Base-by-base conservation (phyloP, 1,284 basidiomycete species). In the Athelia sp. region DNA sequence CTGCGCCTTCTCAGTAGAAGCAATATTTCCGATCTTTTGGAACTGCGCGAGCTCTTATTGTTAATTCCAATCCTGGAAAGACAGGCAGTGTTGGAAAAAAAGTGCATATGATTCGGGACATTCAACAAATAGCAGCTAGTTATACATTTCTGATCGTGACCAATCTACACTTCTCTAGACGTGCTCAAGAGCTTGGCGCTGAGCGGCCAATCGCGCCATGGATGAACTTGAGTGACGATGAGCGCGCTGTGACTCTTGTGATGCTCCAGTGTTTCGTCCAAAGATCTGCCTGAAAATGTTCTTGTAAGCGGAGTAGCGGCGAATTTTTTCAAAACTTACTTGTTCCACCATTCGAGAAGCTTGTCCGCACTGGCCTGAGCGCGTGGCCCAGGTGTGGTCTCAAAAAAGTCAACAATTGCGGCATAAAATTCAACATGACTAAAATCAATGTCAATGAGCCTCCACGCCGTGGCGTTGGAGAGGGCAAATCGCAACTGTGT, bases 351-450 rank as follows among this genome's bases (percentile, higher is more conserved):
- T 14, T 42, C 35, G 0, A 63, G 51, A 1, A 63, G 48, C 3
- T 56, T 47, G 22, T 54, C 42, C 11, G 35, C 49, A 1, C 45
- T 35, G 24, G 48, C 29, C 36, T 57, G 52, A 8, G 58, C 53
- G 2, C 31, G 47, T 6, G 56, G 48, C 1, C 51, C 56, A 21
- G 47, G 47, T 3, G 50, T 36, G 23, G 51, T 54, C 15, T 63
- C 60, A 49, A 65, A 65, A 36, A 50, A 58, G 35, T 65, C 61
- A 8, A 63, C 50, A 11, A 65, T 54, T 23, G 53, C 53, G 44
- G 62, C 56, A 43, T 63, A 59, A 15, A 61, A 51, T 1, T 46
- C 54, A 3, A 17, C 15, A 48, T 62, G 62, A 35, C 59, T 52
- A 47, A 63, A 59, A 21, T 55, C 52, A 17, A 49, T 47, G 49